These are phyloP conservation scores for Fraxinus americana DNA, from an alignment of 257 asterid species.

Conservation along the genomic window DNA sequence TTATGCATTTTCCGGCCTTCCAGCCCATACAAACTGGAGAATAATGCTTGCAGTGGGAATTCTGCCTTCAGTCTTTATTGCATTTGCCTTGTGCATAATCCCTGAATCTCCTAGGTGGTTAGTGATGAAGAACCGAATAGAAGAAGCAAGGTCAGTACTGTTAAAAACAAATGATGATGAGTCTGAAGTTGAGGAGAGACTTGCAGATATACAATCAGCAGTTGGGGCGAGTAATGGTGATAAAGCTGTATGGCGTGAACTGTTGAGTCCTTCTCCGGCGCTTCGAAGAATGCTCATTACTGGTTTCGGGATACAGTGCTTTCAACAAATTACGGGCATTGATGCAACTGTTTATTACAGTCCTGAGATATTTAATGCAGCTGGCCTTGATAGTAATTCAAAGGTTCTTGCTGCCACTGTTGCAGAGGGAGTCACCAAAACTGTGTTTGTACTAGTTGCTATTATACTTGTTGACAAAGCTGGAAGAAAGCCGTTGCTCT, in stretches of 20 bases:
- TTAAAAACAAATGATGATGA: slow-evolving; percentile 73
- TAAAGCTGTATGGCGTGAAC: slow-evolving; percentile 76
- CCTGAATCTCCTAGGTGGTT: slow-evolving; percentile 96
- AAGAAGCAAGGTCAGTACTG: slow-evolving; percentile 74
- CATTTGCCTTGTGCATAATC: slow-evolving; percentile 66
- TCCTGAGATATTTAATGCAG: slow-evolving; percentile 72
- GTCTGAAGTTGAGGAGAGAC: slow-evolving; percentile 78
- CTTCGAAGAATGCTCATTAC: slow-evolving; percentile 73
- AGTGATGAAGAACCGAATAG: slow-evolving; percentile 63
- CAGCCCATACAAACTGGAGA: slow-evolving; percentile 78
- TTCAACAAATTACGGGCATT: slow-evolving; percentile 90
- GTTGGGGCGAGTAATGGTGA: slow-evolving; percentile 46
- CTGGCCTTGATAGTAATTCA: slow-evolving; percentile 64
- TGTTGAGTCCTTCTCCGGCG: slow-evolving; percentile 72
- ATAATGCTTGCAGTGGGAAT: slow-evolving; percentile 91
- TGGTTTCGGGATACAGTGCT: slow-evolving; percentile 83
- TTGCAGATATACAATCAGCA: slow-evolving; percentile 68
- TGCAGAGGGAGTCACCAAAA: slow-evolving; percentile 83
- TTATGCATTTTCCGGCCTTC: slow-evolving; percentile 70
- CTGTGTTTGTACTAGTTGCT: slow-evolving; percentile 66
- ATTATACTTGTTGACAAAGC: slow-evolving; percentile 69
- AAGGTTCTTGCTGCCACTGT: slow-evolving; percentile 85
- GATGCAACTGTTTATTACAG: slow-evolving; percentile 95
- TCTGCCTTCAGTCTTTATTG: slow-evolving; percentile 76
- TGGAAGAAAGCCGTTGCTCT: slow-evolving; percentile 85